Evolutionary conservation across 192 early-diverging fungal species (phyloP), one percentile per base, ranked within the genome.

Genomic region (Entomortierella beljakovae): DNA sequence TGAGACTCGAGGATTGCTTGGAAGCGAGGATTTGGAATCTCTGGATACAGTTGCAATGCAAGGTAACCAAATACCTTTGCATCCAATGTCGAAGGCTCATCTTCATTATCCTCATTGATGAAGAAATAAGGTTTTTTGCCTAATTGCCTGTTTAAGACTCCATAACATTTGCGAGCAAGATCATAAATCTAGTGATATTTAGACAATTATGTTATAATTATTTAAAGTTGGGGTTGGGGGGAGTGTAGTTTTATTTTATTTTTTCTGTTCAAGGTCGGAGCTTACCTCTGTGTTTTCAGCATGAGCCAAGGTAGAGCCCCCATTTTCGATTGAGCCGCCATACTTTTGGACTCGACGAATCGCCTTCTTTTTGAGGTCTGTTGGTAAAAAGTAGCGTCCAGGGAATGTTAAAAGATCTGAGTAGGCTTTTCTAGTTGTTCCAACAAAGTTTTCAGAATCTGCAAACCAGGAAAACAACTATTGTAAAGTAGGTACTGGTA

Each of bases 61-160:
- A 98, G 81, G 73, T 96, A 90, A 10, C 92, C 94, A 81, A 91
- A 98, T 18, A 87, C 92, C 33, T 95, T 82, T 8, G 91, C 89
- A 69, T 98, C 96, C 18, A 97, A 83, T n/a, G 91, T 87, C n/a
- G 90, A 88, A 3, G 93, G 89, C 5, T 85, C 88, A 55, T 57
- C 43, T 2, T 5, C 80, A 9, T 94, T 94, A 81, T n/a, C n/a
- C n/a, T n/a, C n/a, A n/a, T n/a, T n/a, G n/a, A n/a, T n/a, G n/a
- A 95, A 95, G 69, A 98, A 94, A 74, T 89, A 98, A 5, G 85
- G 80, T 57, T 94, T 82, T 16, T 86, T 70, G 18, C 89, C 92
- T 0, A 98, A 82, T 85, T 92, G 93, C 6, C 75, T 79, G 26
- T 89, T 83, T 28, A 98, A 76, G 31, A 83, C 83, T 9, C 71